Base-by-base conservation (phyloP, 305 asterid species). In the Fraxinus sp. region DNA sequence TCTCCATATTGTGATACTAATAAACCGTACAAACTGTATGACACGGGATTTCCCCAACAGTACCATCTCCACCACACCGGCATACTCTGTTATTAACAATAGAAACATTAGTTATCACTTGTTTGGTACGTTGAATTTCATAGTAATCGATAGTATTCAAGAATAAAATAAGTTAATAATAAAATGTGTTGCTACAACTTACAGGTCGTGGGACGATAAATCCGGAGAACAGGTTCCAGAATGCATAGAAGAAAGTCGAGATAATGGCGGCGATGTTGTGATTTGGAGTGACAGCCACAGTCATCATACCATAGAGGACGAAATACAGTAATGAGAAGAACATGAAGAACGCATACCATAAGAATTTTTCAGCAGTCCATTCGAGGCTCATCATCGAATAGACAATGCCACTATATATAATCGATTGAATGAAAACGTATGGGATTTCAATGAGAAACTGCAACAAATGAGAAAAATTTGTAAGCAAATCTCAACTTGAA, bases 61-160 rank as follows among this genome's bases (percentile, higher is more conserved):
- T 86, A 89, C 95, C 95, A 90, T 82, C 92, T 91, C 97, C 94
- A 93, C 96, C 96, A 90, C 39, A 86, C 84, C 0, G 97, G 93
- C 39, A 89, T 89, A 81, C 89, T 87, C 93, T 92, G 86, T 84
- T 41, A 66, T 33, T 13, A 70, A 59, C 1, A 3, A 20, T 1
- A 62, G 14, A 64, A 37, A 22, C 33, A 14, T 33, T 52, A 16
- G 70, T 8, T 1, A 55, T 26, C 5, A 11, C 71, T 62, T 22
- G 71, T 62, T 22, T 62, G 71, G 26, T 62, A 2, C 24, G 32
- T 36, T 41, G 28, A 0, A 18, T 49, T 62, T 18, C 13, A 30
- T n/a, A 41, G 16, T 24, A 46, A 4, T 14, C 0, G 55, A 77
- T 36, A 18, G 37, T 20, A 20, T 22, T 33, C 43, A 24, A 13